Evolutionary conservation across 805 yeast genomes (phyloP).

Genomic region (Wickerhamomyces bovis): DNA sequence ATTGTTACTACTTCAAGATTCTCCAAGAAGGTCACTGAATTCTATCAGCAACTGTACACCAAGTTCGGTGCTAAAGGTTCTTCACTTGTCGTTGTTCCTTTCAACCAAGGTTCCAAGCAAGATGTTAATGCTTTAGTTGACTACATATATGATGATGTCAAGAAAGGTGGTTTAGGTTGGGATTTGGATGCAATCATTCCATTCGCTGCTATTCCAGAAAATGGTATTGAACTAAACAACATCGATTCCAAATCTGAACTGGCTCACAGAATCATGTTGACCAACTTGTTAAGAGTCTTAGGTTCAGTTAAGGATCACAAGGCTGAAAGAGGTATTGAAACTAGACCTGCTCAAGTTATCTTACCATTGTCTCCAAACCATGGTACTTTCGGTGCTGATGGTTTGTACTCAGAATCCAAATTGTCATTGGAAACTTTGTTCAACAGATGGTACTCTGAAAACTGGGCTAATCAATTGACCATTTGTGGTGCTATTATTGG

Average conservation of each 20-base stretch:
- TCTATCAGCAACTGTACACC: slow-evolving; percentile 89
- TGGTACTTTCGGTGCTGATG: slow-evolving; percentile 98
- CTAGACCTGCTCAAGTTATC: slow-evolving; percentile 97
- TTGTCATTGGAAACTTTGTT: slow-evolving; percentile 90
- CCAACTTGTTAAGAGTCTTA: slow-evolving; percentile 85
- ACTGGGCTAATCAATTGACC: slow-evolving; percentile 91
- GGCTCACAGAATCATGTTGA: slow-evolving; percentile 98
- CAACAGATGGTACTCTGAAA: slow-evolving; percentile 98
- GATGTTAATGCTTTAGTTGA: slow-evolving; percentile 84
- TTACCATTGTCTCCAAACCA: slow-evolving; percentile 98
- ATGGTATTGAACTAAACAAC: slow-evolving; percentile 90
- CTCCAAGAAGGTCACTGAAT: slow-evolving; percentile 91
- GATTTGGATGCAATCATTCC: slow-evolving; percentile 95
- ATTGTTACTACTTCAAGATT: slow-evolving; percentile 94
- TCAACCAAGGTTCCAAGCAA: slow-evolving; percentile 95
- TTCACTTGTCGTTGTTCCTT: slow-evolving; percentile 91
- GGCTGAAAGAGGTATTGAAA: slow-evolving; percentile 67
- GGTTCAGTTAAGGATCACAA: slow-evolving; percentile 88
- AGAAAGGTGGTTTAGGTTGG: slow-evolving; percentile 94
- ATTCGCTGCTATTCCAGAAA: slow-evolving; percentile 98
- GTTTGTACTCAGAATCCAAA: slow-evolving; percentile 97
- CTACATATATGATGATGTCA: slow-evolving; percentile 76
- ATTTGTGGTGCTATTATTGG: slow-evolving; percentile 98
- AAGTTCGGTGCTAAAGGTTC: slow-evolving; percentile 91
- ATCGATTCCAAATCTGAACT: slow-evolving; percentile 94